phyloP scores from a whole-genome alignment of 306 rosid species.

The Prunus padus region DNA sequence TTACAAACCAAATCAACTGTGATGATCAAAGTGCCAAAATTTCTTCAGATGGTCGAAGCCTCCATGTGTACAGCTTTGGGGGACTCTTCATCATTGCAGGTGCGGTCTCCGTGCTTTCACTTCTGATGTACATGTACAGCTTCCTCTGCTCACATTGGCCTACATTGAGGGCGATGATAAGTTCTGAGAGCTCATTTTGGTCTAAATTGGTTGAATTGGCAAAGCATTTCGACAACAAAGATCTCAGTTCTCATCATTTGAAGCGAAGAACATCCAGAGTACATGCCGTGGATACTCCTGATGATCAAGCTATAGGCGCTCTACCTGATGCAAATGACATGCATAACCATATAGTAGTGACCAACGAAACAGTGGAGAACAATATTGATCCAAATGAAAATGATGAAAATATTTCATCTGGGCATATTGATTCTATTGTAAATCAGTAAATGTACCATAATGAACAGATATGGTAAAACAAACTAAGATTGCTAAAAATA shows the following conservation, averaged over 20 bases:
- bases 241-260: not conserved
- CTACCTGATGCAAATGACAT: too few relatives aligned
- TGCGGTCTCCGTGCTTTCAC: conserved; percentile 16
- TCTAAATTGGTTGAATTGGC: conserved; percentile 4
- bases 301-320: too few relatives aligned
- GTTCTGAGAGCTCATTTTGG: conserved; percentile 2
- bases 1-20: not conserved
- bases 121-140: conserved; percentile 1
- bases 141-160: conserved; percentile 9
- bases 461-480: too few relatives aligned
- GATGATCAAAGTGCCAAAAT: conserved; percentile 16
- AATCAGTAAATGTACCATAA: too few relatives aligned
- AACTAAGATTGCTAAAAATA: too few relatives aligned
- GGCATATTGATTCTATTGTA: too few relatives aligned
- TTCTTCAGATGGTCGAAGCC: conserved; percentile 20
- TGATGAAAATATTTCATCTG: too few relatives aligned
- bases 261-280: not conserved
- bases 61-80: conserved; percentile 35
- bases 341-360: too few relatives aligned
- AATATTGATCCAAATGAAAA: too few relatives aligned
- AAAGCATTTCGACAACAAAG: conserved; percentile 16
- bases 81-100: conserved; percentile 47
- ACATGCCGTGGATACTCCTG: not conserved
- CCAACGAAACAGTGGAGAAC: too few relatives aligned
- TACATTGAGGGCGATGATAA: not conserved